Percentiles rank a stretch among this genome's conserved stretches.
phyloP scores from a whole-genome alignment of 1,139 yeast species.

The Pichia sp. region DNA sequence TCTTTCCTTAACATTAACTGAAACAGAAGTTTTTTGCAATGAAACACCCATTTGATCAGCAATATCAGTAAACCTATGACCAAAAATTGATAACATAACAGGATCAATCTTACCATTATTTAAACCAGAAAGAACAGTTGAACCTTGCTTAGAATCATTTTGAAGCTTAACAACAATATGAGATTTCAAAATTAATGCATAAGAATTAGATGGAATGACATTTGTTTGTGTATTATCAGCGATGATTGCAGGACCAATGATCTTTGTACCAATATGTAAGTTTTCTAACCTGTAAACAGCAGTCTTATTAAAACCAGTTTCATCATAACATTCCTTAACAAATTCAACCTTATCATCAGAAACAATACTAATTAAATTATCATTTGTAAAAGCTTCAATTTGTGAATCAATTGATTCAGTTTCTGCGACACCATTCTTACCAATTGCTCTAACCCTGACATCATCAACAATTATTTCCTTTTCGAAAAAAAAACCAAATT shows the following conservation, averaged over 20 bases:
- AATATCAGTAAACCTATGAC: conserved; percentile 56
- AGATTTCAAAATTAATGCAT: conserved; percentile 55
- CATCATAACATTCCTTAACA: conserved; percentile 21
- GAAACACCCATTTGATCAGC: conserved; percentile 63
- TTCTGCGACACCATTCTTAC: conserved; percentile 32
- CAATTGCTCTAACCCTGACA: conserved; percentile 65
- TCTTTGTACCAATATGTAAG: conserved; percentile 44
- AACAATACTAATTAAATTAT: conserved; percentile 11
- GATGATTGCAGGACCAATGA: conserved; percentile 75
- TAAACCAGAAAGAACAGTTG: background rate
- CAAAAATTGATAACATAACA: conserved; percentile 50
- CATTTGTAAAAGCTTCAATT: conserved; percentile 13
- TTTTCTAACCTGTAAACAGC: conserved; percentile 25
- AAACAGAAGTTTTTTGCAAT: conserved; percentile 52
- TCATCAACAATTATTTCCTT: conserved; percentile 72
- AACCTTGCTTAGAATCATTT: background rate
- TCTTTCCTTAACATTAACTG: conserved; percentile 56
- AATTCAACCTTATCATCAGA: conserved; percentile 17
- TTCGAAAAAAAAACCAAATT: conserved; percentile 64
- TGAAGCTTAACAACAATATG: conserved; percentile 32
- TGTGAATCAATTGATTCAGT: conserved; percentile 25
- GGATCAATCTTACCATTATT: conserved; percentile 35
- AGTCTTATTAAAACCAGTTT: conserved; percentile 16
- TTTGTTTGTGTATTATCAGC: conserved; percentile 86
- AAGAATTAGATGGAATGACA: conserved; percentile 62